These are phyloP conservation scores for Rosellinia necatrix DNA, from an alignment of 2,329 filamentous ascomycete species.

Conservation along the genomic window DNA sequence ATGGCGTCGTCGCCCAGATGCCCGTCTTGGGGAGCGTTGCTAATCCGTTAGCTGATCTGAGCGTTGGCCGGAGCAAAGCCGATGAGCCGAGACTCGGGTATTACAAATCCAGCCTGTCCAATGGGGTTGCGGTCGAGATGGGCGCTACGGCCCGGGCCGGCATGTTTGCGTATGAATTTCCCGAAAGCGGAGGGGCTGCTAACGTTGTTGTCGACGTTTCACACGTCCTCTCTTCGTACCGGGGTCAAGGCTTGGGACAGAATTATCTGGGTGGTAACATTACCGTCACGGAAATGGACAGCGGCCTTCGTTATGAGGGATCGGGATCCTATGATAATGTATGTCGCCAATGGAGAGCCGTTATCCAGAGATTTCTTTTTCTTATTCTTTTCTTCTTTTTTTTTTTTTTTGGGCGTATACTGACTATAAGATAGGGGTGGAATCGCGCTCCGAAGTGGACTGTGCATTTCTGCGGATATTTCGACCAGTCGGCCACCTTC, in stretches of 20 bases:
- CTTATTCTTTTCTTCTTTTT: too few relatives aligned
- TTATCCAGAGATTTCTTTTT: too few relatives aligned
- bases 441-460: conserved; percentile 66
- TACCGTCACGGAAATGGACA: conserved; percentile 50
- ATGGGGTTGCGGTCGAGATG: conserved; percentile 62
- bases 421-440: conserved; percentile 53
- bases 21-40: conserved; percentile 54
- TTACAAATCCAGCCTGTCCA: conserved; percentile 60
- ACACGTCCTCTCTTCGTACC: conserved; percentile 66
- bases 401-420: too few relatives aligned
- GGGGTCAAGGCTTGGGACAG: conserved; percentile 65
- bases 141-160: conserved; percentile 61
- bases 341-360: conserved; percentile 28
- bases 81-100: conserved; percentile 63
- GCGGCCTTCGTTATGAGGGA: conserved; percentile 57
- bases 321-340: conserved; percentile 67
- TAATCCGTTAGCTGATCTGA: conserved; percentile 61
- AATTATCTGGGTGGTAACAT: conserved; percentile 65
- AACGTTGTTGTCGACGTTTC: conserved; percentile 67
- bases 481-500: conserved; percentile 52
- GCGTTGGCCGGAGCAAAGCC: conserved; percentile 56
- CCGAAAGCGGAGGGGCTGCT: conserved; percentile 43
- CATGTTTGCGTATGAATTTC: conserved; percentile 65
- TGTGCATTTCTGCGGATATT: conserved; percentile 67
- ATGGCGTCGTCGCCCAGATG: conserved; percentile 67